A percentile compares a stretch with the other conserved stretches of the same genome.
Conservation (phyloP, 768 basidiomycete genomes). For the Agrocybe praecox region DNA sequence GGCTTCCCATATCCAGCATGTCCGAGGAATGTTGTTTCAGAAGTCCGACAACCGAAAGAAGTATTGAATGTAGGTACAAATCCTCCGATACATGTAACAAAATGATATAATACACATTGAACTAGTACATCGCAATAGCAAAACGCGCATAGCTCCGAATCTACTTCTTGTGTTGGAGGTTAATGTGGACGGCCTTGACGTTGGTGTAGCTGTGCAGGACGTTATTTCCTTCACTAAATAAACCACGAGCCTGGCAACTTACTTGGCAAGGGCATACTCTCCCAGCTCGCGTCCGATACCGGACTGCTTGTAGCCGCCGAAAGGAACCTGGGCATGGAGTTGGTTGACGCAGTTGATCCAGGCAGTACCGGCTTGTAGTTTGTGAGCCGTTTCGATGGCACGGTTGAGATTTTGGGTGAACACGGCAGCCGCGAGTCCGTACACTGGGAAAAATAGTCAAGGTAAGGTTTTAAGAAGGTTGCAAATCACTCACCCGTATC, state of each 20-base stretch:
- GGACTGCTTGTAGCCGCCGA: constrained; percentile 86
- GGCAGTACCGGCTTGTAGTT: constrained; percentile 78
- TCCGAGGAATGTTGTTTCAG: too few relatives aligned
- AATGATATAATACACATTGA: too few relatives aligned
- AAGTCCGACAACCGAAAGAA: too few relatives aligned
- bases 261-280: constrained; percentile 72
- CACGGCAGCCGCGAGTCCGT: constrained; percentile 87
- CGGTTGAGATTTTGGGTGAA: constrained; percentile 81
- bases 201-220: constrained; percentile 54
- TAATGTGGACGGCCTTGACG: constrained; percentile 73
- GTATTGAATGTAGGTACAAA: too few relatives aligned
- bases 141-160: not conserved
- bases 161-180: constrained; percentile 32
- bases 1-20: too few relatives aligned
- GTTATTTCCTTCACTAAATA: not conserved
- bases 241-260: constrained; percentile 18
- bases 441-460: constrained; percentile 27
- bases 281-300: constrained; percentile 84
- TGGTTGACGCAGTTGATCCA: constrained; percentile 60
- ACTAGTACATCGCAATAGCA: too few relatives aligned
- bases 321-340: constrained; percentile 63
- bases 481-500: constrained; percentile 49
- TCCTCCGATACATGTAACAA: too few relatives aligned
- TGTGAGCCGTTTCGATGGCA: constrained; percentile 72
- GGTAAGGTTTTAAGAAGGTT: not conserved